Percentiles rank a stretch among this genome's conserved stretches.
Conservation (phyloP, 2,329 filamentous ascomycete species). For the Trichoderma arundinaceum region DNA sequence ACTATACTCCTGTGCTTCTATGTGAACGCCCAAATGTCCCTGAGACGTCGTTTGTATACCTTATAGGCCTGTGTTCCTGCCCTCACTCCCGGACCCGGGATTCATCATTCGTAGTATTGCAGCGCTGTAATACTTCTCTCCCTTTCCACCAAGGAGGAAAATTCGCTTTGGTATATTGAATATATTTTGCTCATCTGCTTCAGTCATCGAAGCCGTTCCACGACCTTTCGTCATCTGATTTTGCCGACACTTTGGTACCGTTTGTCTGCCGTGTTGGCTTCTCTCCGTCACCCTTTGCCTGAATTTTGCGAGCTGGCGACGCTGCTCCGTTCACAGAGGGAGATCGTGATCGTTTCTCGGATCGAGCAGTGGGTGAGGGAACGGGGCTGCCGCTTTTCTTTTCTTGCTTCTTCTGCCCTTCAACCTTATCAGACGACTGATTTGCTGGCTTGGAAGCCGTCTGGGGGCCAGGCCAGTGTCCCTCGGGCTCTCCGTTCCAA, state of each 20-base stretch:
- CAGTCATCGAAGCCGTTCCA: conserved; percentile 52
- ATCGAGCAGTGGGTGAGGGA: conserved; percentile 23
- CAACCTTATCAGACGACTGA: conserved; percentile 36
- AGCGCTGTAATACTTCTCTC: neutral
- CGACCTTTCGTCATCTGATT: conserved; percentile 49
- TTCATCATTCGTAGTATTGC: conserved; percentile 6
- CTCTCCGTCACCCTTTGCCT: conserved; percentile 35
- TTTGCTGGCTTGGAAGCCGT: conserved; percentile 35
- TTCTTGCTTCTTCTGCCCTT: conserved; percentile 27
- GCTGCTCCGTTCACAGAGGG: conserved; percentile 38
- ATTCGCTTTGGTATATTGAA: neutral
- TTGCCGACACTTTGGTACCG: conserved; percentile 26
- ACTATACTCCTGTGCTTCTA: conserved; percentile 5
- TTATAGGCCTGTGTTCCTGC: neutral
- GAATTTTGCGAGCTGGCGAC: conserved; percentile 42
- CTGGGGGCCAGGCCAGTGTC: conserved; percentile 36
- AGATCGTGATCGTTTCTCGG: conserved; percentile 43
- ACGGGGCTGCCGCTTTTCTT: conserved; percentile 32
- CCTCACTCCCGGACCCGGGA: neutral
- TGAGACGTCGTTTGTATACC: conserved; percentile 8
- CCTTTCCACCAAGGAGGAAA: neutral
- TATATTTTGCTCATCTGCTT: conserved; percentile 20
- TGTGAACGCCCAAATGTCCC: neutral
- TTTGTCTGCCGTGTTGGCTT: conserved; percentile 33
- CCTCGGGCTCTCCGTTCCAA: conserved; percentile 49